Evolutionary conservation across 306 rosid species (phyloP), one percentile per base, ranked within the genome.

Genomic region (Vigna radiata): DNA sequence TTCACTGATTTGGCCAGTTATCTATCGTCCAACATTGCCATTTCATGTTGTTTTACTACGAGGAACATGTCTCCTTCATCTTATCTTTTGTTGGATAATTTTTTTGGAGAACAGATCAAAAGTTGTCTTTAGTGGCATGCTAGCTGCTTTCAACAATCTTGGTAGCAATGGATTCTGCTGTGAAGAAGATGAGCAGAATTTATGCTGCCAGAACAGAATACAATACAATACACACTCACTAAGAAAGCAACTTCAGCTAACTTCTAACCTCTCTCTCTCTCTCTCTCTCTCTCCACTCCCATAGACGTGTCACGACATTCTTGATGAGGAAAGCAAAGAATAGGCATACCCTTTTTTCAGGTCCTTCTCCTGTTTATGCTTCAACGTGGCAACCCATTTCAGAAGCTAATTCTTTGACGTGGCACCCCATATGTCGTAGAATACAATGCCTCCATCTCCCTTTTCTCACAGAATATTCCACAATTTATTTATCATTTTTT

Each of bases 81-180:
- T 47, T 81, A 68, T 81, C 73, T 68, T 79, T 13, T 68, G 18
- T 53, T 85, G 89, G 89, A 85, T 88, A 72, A 83, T 29, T 4
- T 48, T 44, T 69, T 64, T 64, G 81, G 82, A 10, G 27, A 70
- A 44, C 46, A 83, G 81, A 73, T 75, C 70, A 79, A 77, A 82
- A 79, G 79, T 66, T 67, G 58, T 19, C 17, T 65, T 25, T 76
- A 54, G 87, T 80, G 85, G 44, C 70, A 63, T 64, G 72, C 79
- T 31, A 63, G 72, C 72, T 62, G 68, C 83, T 86, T 71, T 74
- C 83, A 64, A 82, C 78, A 80, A 83, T 81, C 48, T 83, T 52
- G 44, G 48, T 69, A 74, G 55, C 64, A 87, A 83, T 76, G 84
- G 89, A 86, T 88, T 91, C 87, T 81, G 79, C 83, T 89, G 82